Percentiles rank a stretch among this genome's conserved stretches.
Conservation (phyloP, 768 basidiomycete genomes). For the Lentinula lateritia region DNA sequence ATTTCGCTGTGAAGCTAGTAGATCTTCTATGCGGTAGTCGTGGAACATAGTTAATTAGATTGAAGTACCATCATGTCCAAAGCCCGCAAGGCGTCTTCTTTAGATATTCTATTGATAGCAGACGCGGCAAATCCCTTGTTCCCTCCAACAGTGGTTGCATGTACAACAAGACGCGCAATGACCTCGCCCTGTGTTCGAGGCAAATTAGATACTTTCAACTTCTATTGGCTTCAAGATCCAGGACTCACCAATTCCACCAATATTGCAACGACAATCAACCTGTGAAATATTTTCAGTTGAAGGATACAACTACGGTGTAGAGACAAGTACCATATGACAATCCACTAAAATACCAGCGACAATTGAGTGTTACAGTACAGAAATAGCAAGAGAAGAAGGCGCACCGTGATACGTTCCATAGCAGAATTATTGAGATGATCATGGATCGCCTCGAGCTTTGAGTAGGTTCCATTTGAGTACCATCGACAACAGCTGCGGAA, state of each 20-base stretch:
- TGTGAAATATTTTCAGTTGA: slow-evolving; percentile 22
- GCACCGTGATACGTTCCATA: slow-evolving; percentile 79
- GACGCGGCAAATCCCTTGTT: slow-evolving; percentile 2
- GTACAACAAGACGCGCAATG: slow-evolving; percentile 68
- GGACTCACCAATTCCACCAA: slow-evolving; percentile 78
- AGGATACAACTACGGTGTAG: background rate
- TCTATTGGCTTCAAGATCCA: background rate
- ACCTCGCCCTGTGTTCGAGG: slow-evolving; percentile 64
- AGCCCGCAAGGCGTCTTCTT: slow-evolving; percentile 33
- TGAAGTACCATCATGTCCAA: slow-evolving; percentile 29
- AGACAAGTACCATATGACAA: slow-evolving; percentile 37
- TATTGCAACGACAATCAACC: slow-evolving; percentile 86
- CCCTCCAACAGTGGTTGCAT: slow-evolving; percentile 35
- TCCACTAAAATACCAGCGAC: slow-evolving; percentile 17
- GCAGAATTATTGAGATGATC: slow-evolving; percentile 87
- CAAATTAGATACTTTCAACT: background rate
- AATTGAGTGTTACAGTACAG: background rate
- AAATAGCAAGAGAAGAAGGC: slow-evolving; percentile 40
- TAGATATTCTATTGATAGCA: slow-evolving; percentile 19
- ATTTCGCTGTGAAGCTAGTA: background rate
- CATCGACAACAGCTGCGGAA: background rate
- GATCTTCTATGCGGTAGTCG: too few relatives aligned
- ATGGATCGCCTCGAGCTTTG: slow-evolving; percentile 65
- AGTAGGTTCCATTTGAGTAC: background rate
- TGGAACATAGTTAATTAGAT: background rate